A percentile compares a stretch with the other conserved stretches of the same genome.
Evolutionary conservation across 192 early-diverging fungal species (phyloP).

Genomic region (Coemansia reversa): DNA sequence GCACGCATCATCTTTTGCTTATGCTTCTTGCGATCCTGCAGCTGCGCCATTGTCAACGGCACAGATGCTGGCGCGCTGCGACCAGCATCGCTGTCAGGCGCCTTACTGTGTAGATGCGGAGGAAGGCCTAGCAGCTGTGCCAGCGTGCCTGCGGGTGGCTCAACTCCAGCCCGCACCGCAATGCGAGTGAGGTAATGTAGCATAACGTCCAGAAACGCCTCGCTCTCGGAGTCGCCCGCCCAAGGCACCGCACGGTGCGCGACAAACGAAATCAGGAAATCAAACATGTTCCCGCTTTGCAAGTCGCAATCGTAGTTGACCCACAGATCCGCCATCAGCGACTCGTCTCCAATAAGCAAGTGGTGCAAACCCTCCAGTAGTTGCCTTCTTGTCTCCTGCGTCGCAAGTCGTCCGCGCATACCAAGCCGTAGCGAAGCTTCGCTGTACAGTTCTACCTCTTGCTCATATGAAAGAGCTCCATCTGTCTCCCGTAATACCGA

Average conservation of each 20-base stretch:
- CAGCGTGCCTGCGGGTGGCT: conserved; percentile 28
- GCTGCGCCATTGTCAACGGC: conserved; percentile 24
- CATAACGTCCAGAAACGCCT: conserved; percentile 47
- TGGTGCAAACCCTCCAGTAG: conserved; percentile 72
- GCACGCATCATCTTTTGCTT: conserved; percentile 82
- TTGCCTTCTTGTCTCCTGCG: conserved; percentile 81
- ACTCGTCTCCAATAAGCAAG: conserved; percentile 65
- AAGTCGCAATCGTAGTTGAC: conserved; percentile 92
- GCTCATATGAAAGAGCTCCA: conserved; percentile 24
- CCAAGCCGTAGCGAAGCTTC: conserved; percentile 36
- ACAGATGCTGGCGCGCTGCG: not conserved
- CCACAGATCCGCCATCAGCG: conserved; percentile 86
- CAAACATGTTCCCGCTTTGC: conserved; percentile 81
- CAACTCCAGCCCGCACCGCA: conserved; percentile 37
- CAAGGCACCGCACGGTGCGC: conserved; percentile 47
- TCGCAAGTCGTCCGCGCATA: conserved; percentile 52
- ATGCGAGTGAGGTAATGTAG: conserved; percentile 44
- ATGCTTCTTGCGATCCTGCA: conserved; percentile 52
- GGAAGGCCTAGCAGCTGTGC: conserved; percentile 37
- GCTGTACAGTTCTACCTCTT: conserved; percentile 46
- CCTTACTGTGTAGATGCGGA: conserved; percentile 9
- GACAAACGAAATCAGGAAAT: conserved; percentile 53
- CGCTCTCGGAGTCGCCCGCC: conserved; percentile 32
- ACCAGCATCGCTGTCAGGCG: conserved; percentile 7
- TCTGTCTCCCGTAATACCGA: conserved; percentile 24